Percentiles rank a stretch among this genome's conserved stretches.
Conservation (phyloP, 1,139 yeast genomes). For the Taphrina pruni region DNA sequence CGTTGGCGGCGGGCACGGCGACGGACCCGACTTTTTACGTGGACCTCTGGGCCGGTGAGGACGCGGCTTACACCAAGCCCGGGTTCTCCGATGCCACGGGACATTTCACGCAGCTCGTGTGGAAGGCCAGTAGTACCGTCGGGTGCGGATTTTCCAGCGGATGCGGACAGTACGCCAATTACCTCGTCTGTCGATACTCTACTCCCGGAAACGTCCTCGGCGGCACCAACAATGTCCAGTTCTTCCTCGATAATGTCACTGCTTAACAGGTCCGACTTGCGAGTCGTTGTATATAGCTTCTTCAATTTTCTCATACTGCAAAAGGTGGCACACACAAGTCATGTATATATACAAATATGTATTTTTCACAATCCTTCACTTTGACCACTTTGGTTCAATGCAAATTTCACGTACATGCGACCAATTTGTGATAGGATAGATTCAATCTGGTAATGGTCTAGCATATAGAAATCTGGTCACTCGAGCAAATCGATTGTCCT, state of each 20-base stretch:
- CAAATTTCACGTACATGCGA: too few species aligned
- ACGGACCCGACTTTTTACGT: conserved; percentile 60
- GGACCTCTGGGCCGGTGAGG: conserved; percentile 77
- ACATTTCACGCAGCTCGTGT: conserved; percentile 76
- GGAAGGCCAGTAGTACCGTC: conserved; percentile 66
- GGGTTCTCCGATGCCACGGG: conserved; percentile 54
- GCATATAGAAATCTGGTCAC: too few species aligned
- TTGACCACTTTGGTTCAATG: neutral
- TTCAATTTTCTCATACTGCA: too few species aligned
- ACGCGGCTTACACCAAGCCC: conserved; percentile 56
- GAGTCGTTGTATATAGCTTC: too few species aligned
- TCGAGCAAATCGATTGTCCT: neutral
- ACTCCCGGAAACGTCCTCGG: conserved; percentile 36
- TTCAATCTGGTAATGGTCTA: too few species aligned
- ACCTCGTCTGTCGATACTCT: conserved; percentile 35
- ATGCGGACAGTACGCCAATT: conserved; percentile 32
- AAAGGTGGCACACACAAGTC: neutral
- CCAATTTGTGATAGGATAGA: too few species aligned
- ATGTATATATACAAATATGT: neutral
- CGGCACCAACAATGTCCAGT: conserved; percentile 29
- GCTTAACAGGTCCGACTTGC: too few species aligned
- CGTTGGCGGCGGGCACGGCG: conserved; percentile 53
- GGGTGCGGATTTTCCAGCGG: conserved; percentile 52
- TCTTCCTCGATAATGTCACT: conserved; percentile 25
- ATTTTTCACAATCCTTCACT: neutral